A percentile compares a stretch with the other conserved stretches of the same genome.
Evolutionary conservation across 352 stramenopile genomes (phyloP).

Genomic region (Globisporangium spinosum): DNA sequence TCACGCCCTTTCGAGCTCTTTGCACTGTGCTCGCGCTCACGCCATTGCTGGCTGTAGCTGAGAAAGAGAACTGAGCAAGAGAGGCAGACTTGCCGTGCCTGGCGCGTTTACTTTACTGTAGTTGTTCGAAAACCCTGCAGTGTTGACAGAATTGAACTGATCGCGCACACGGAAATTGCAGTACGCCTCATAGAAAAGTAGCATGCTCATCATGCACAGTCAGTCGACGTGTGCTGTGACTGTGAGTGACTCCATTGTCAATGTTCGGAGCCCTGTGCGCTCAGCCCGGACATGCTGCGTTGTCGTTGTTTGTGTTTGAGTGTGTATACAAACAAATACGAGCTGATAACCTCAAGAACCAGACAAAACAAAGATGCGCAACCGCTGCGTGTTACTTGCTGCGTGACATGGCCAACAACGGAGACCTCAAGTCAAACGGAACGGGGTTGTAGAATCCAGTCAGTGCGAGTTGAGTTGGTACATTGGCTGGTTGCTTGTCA

Average conservation of each 20-base stretch:
- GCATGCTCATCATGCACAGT: background rate
- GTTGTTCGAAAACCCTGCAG: background rate
- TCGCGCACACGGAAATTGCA: background rate
- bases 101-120: too few species aligned
- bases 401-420: background rate
- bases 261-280: too few species aligned
- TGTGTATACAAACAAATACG: background rate
- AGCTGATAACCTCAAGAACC: background rate
- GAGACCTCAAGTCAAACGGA: background rate
- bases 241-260: background rate
- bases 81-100: too few species aligned
- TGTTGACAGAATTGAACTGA: background rate
- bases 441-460: background rate
- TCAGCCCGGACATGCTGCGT: too few species aligned
- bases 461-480: background rate
- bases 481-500: background rate
- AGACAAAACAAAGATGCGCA: background rate
- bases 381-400: background rate
- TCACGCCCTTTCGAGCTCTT: background rate
- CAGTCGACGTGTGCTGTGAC: background rate
- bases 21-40: too few species aligned
- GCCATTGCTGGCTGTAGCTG: too few species aligned
- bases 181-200: background rate
- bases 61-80: too few species aligned
- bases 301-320: too few species aligned